Percentiles rank a stretch among this genome's conserved stretches.
These are phyloP conservation scores for Malassezia pachydermatis DNA, from an alignment of 1,284 basidiomycete species.

Conservation along the genomic window DNA sequence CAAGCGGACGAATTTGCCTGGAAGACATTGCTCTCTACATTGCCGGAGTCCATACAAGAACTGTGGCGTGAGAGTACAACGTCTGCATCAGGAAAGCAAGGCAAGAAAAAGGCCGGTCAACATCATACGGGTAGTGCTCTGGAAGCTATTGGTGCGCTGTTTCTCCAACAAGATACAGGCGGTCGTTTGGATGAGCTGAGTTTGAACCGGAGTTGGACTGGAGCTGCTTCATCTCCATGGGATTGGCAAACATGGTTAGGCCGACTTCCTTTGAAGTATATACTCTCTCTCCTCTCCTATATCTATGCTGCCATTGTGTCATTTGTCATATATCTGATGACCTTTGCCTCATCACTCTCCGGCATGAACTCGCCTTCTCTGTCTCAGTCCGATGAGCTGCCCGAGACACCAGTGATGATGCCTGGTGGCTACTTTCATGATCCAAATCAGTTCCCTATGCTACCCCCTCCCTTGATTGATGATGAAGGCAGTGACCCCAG, in stretches of 20 bases:
- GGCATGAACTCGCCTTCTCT: no score
- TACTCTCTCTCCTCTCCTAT: no score
- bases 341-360: no score
- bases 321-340: background rate
- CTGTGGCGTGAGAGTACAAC: background rate
- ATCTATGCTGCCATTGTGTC: no score
- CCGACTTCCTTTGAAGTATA: background rate
- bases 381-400: constrained; percentile 23
- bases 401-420: constrained; percentile 41
- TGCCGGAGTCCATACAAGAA: background rate
- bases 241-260: constrained; percentile 4
- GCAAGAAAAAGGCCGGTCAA: background rate
- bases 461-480: constrained; percentile 41
- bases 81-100: background rate
- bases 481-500: constrained; percentile 31
- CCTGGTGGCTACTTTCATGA: constrained; percentile 38
- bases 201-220: constrained; percentile 12
- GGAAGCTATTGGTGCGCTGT: constrained; percentile 38
- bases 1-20: background rate
- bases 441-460: constrained; percentile 33
- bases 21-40: background rate
- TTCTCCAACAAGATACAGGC: constrained; percentile 31
- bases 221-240: background rate
- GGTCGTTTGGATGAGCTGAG: constrained; percentile 31
- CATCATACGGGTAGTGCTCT: constrained; percentile 36